phyloP scores from a whole-genome alignment of 345 rosid species.

The Dovyalis caffra region DNA sequence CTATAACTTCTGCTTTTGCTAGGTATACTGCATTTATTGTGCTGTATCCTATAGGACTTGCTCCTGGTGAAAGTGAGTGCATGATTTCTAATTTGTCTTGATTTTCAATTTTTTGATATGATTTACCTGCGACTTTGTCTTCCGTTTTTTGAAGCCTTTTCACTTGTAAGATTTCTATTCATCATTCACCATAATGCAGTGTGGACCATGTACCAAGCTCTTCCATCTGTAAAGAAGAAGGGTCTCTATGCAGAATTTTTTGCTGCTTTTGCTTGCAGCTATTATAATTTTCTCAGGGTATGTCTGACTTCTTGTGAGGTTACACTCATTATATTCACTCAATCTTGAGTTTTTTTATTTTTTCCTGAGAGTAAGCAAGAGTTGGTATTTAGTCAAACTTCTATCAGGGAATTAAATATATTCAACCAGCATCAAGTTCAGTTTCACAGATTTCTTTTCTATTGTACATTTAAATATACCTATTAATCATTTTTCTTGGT shows the following conservation, averaged over 20 bases:
- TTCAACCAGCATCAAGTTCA: neutral
- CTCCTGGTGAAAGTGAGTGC: constrained; percentile 76
- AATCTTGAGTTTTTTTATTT: too few species aligned
- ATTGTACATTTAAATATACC: too few species aligned
- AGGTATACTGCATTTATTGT: constrained; percentile 81
- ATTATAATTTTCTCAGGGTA: constrained; percentile 58
- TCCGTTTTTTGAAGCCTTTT: neutral
- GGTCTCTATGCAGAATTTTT: constrained; percentile 53
- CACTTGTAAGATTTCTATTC: constrained; percentile 5
- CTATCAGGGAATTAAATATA: neutral
- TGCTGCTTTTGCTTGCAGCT: constrained; percentile 55
- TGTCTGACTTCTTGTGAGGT: constrained; percentile 17
- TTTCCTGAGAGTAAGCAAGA: neutral
- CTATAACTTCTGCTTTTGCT: constrained; percentile 11
- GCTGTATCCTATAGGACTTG: constrained; percentile 66
- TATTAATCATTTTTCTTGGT: too few species aligned
- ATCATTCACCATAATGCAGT: constrained; percentile 41
- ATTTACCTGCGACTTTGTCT: neutral
- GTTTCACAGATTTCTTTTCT: too few species aligned
- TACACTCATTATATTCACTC: too few species aligned
- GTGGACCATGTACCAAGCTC: constrained; percentile 74
- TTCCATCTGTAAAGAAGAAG: constrained; percentile 60
- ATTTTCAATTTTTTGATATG: too few species aligned
- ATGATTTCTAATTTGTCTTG: neutral
- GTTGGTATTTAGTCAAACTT: neutral